A percentile compares a stretch with the other conserved stretches of the same genome.
phyloP scores from a whole-genome alignment of 2,329 filamentous ascomycete genomes.

The Fusarium paranaense region DNA sequence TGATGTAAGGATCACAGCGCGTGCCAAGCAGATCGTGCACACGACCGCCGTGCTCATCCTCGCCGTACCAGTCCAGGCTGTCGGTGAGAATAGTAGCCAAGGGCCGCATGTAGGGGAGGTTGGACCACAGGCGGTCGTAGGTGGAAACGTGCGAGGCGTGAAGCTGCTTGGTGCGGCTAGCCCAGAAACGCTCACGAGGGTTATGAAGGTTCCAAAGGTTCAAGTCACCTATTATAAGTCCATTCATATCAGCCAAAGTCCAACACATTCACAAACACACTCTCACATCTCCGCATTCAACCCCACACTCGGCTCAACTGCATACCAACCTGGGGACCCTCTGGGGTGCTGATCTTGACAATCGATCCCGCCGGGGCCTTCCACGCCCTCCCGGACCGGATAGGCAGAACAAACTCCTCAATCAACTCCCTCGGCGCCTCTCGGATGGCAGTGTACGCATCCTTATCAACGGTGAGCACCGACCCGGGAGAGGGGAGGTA shows the following conservation, averaged over 20 bases:
- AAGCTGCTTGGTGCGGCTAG: slow-evolving; percentile 80
- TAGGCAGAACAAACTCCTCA: slow-evolving; percentile 72
- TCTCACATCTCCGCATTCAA: not conserved
- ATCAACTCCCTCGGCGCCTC: slow-evolving; percentile 55
- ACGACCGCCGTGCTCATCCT: slow-evolving; percentile 72
- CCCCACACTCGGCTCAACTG: not conserved
- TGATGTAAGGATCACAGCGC: slow-evolving; percentile 87
- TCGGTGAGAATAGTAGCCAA: slow-evolving; percentile 78
- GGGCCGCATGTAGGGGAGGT: slow-evolving; percentile 80
- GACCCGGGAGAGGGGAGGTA: slow-evolving; percentile 59
- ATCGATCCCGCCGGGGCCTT: slow-evolving; percentile 75
- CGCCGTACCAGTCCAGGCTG: slow-evolving; percentile 71
- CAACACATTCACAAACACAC: not conserved
- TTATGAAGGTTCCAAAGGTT: slow-evolving; percentile 86
- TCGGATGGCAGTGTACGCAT: slow-evolving; percentile 72
- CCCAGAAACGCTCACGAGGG: slow-evolving; percentile 86
- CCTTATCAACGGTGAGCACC: slow-evolving; percentile 57
- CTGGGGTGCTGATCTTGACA: slow-evolving; percentile 78
- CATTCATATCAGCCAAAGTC: slow-evolving; percentile 10
- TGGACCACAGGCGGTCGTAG: slow-evolving; percentile 81
- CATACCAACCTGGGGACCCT: slow-evolving; percentile 79
- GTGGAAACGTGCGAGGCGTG: slow-evolving; percentile 80
- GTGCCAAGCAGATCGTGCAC: slow-evolving; percentile 86
- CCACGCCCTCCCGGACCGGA: slow-evolving; percentile 81
- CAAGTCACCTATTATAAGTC: slow-evolving; percentile 69